phyloP scores from a whole-genome alignment of 805 yeast genomes.

The Candida yuanshanica region DNA sequence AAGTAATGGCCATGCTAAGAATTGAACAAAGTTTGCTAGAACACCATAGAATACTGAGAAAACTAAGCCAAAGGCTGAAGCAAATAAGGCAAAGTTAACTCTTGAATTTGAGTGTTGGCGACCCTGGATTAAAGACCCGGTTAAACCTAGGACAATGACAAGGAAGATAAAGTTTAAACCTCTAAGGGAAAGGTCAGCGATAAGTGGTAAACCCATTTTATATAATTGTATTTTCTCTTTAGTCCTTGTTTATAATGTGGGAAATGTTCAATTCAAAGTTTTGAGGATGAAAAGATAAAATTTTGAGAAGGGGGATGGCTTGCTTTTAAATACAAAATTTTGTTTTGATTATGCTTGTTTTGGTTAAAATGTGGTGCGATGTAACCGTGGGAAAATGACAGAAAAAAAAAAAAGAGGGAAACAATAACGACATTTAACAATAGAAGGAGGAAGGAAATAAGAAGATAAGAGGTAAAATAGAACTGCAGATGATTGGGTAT shows the following conservation, averaged over 20 bases:
- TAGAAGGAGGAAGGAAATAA: too few relatives aligned
- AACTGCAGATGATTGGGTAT: neutral
- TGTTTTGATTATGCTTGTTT: neutral
- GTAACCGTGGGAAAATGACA: neutral
- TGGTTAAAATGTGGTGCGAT: neutral
- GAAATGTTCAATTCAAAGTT: neutral
- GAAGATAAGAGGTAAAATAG: neutral
- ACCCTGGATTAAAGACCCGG: constrained; percentile 81
- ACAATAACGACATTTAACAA: too few relatives aligned
- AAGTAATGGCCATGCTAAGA: constrained; percentile 83
- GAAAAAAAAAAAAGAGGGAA: too few relatives aligned
- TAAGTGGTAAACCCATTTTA: constrained; percentile 20
- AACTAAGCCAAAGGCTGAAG: constrained; percentile 80
- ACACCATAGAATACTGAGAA: constrained; percentile 78
- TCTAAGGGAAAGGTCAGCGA: constrained; percentile 75
- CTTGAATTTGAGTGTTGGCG: constrained; percentile 56
- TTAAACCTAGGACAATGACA: constrained; percentile 75
- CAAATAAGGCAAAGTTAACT: constrained; percentile 83
- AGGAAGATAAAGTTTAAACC: constrained; percentile 67
- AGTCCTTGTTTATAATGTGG: too few relatives aligned
- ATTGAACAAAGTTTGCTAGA: constrained; percentile 67
- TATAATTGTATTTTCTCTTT: neutral
- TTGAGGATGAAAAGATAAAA: neutral
- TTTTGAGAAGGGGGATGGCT: neutral
- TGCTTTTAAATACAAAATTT: neutral